Base-by-base conservation (phyloP, 2,329 filamentous ascomycete species). In the Graphiopsis chlorocephala region DNA sequence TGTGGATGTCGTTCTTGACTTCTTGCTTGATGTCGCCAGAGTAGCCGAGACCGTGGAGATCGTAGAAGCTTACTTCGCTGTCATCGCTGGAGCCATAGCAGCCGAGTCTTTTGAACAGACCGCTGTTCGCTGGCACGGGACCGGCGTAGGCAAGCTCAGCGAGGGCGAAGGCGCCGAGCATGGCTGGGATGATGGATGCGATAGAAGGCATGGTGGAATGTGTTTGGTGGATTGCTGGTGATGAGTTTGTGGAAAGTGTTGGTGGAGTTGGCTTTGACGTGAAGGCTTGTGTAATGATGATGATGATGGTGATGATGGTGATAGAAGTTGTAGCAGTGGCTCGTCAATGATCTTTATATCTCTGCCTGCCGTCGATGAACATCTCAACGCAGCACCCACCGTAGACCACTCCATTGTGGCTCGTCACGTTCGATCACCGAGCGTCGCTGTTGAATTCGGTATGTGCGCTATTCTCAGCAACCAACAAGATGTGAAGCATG, bases 1-100 rank as follows among this genome's bases (percentile, higher is more conserved):
- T n/a, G 55, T 58, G 55, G 23, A 58, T 58, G 55, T 58, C 55
- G 23, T 58, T 45, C 20, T 58, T 58, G 55, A 58, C 35, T 45
- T 58, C 55, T 58, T 58, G 33, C 10, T 4, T 26, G n/a, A 42
- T 12, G 23, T 58, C 35, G 55, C 55, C 55, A 17, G 55, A 58
- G 35, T 58, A 58, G 25, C 35, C 25, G 35, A 42, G 6, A 15
- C 55, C 55, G 33, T 58, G 55, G 55, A 58, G 55, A 15, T 14
- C 28, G 55, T 29, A 28, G 15, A 58, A 58, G 55, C 23, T 7
- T n/a, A 58, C 29, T 23, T 58, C 53, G 53, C 15, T 57, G 17
- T 11, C 20, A 20, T 57, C 55, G 35, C 33, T 7, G 33, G 55
- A 58, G 55, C 55, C 55, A 14, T 58, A 58, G 55, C 55, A 58